These are phyloP conservation scores for Globisporangium paddicum DNA, from an alignment of 352 stramenopile genomes.

Conservation along the genomic window DNA sequence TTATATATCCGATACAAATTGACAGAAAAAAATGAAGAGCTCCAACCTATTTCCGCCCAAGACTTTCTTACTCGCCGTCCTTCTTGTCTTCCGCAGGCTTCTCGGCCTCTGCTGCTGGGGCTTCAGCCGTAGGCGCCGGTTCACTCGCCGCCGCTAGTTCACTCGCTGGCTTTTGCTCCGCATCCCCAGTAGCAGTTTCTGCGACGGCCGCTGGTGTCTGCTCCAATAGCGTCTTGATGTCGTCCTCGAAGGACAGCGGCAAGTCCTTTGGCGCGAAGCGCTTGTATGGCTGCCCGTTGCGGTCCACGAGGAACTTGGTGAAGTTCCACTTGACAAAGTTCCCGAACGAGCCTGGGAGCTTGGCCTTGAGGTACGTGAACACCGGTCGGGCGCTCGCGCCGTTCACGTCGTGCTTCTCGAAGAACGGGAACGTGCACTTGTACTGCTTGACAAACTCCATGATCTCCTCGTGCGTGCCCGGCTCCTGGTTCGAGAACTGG, in stretches of 20 bases:
- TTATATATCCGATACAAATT: neutral
- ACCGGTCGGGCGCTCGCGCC: constrained; percentile 21
- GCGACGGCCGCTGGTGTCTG: neutral
- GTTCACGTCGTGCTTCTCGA: constrained; percentile 58
- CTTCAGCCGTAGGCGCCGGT: neutral
- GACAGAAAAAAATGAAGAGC: neutral
- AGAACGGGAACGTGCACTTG: constrained; percentile 38
- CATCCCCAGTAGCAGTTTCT: neutral
- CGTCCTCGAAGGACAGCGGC: constrained; percentile 70
- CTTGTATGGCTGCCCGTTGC: constrained; percentile 68
- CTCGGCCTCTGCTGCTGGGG: neutral
- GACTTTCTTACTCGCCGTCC: neutral
- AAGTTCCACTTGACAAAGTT: constrained; percentile 60
- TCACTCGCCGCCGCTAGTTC: neutral
- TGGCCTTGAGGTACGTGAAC: constrained; percentile 27
- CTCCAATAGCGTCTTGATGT: constrained; percentile 71
- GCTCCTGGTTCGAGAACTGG: constrained; percentile 49
- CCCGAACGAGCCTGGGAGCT: constrained; percentile 5
- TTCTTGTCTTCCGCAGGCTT: neutral
- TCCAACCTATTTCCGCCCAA: neutral
- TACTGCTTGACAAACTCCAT: constrained; percentile 39
- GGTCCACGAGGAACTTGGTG: constrained; percentile 87
- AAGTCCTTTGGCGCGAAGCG: constrained; percentile 62
- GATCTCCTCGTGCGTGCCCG: constrained; percentile 43
- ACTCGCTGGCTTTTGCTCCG: too few species aligned